Conservation (phyloP, 169 alveolate genomes). For the Theileria sp. region DNA sequence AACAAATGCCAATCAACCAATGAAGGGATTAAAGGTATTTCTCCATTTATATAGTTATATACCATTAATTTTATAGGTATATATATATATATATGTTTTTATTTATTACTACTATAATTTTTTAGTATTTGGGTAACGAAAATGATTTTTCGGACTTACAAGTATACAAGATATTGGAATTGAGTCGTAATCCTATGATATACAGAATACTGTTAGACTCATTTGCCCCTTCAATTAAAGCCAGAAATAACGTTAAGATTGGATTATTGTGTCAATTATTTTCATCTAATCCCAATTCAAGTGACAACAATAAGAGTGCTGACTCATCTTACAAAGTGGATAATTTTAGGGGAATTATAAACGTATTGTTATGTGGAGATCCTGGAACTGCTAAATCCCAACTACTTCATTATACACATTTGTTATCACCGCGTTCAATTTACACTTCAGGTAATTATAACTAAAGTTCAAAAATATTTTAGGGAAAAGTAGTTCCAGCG, state of each 20-base stretch:
- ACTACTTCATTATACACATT: constrained; percentile 93
- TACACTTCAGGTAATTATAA: constrained; percentile 92
- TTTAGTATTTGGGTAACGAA: constrained; percentile 39
- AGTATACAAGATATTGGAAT: constrained; percentile 78
- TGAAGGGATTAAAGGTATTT: constrained; percentile 22
- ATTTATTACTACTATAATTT: constrained; percentile 16
- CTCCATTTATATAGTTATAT: background rate
- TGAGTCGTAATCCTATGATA: constrained; percentile 85
- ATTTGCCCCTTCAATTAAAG: constrained; percentile 97
- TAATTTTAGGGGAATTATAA: constrained; percentile 89
- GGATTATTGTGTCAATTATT: constrained; percentile 95
- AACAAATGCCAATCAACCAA: constrained; percentile 41
- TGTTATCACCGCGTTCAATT: constrained; percentile 94
- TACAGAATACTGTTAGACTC: constrained; percentile 90
- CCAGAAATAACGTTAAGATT: constrained; percentile 89
- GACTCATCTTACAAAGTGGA: constrained; percentile 65
- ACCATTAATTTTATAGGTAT: background rate
- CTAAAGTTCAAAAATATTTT: background rate
- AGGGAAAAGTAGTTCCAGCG: constrained; percentile 86
- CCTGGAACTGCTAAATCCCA: constrained; percentile 99
- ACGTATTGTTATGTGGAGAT: constrained; percentile 97
- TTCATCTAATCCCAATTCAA: constrained; percentile 85
- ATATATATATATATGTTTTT: background rate
- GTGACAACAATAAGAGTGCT: constrained; percentile 38
- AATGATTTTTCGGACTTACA: constrained; percentile 67